A percentile compares a stretch with the other conserved stretches of the same genome.
These are phyloP conservation scores for thale cress (Arabidopsis thaliana) DNA, from an alignment of 345 rosid species.

Conservation along the genomic window DNA sequence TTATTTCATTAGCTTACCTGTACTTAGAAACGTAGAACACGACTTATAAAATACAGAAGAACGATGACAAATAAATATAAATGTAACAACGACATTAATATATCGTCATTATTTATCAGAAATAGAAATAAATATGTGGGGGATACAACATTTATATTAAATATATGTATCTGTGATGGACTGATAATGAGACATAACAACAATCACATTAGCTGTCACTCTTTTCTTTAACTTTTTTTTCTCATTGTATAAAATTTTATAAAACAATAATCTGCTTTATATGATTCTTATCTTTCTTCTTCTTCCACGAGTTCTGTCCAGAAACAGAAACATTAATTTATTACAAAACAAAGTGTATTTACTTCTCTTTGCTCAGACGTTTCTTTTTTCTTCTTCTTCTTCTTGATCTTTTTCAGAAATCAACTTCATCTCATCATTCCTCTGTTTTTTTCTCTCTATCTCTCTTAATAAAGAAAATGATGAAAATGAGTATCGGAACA, in stretches of 20 bases:
- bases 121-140: slow-evolving; percentile 26
- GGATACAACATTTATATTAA: slow-evolving; percentile 4
- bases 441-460: background rate
- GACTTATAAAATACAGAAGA: slow-evolving; percentile 9
- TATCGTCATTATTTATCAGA: slow-evolving; percentile 9
- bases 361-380: slow-evolving; percentile 28
- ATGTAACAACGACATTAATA: slow-evolving; percentile 5
- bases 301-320: slow-evolving; percentile 29
- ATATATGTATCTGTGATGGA: slow-evolving; percentile 6
- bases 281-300: background rate
- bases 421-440: slow-evolving; percentile 39
- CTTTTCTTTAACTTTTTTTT: background rate
- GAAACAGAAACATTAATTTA: slow-evolving; percentile 19
- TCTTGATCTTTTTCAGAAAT: slow-evolving; percentile 20
- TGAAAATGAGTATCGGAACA: slow-evolving; percentile 25
- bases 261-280: background rate
- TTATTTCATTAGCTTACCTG: slow-evolving; percentile 5
- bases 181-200: slow-evolving; percentile 36
- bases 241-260: background rate
- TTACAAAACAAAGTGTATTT: slow-evolving; percentile 24
- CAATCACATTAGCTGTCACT: slow-evolving; percentile 41
- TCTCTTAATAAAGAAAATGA: slow-evolving; percentile 14
- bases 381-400: slow-evolving; percentile 9
- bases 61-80: background rate
- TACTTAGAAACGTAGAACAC: slow-evolving; percentile 24